phyloP scores from a whole-genome alignment of 1,284 basidiomycete genomes.

The Gomphus bonarii region DNA sequence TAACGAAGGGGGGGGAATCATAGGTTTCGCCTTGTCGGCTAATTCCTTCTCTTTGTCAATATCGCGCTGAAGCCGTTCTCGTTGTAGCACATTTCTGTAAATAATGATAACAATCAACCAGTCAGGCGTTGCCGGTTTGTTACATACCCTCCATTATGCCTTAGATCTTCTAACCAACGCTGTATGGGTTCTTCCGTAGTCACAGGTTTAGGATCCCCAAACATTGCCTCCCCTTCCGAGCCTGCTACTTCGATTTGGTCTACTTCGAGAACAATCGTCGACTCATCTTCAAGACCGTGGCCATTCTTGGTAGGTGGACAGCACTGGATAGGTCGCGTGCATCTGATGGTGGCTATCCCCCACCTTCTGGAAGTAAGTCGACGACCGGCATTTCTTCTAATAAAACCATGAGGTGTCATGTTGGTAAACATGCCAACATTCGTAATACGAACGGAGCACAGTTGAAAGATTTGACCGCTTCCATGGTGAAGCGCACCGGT shows the following conservation, averaged over 20 bases:
- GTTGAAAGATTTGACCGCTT: constrained; percentile 25
- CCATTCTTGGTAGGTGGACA: constrained; percentile 29
- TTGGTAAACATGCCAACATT: background rate
- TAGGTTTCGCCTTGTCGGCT: background rate
- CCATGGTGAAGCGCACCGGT: constrained; percentile 29
- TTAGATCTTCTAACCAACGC: constrained; percentile 41
- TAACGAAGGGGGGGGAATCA: background rate
- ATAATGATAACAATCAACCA: background rate
- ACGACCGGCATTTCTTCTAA: constrained; percentile 13
- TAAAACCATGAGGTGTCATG: background rate
- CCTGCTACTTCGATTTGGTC: constrained; percentile 28
- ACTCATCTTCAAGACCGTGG: constrained; percentile 24
- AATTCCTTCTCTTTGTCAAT: background rate
- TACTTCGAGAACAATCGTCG: constrained; percentile 40
- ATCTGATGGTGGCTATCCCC: constrained; percentile 27
- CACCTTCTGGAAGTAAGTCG: constrained; percentile 24
- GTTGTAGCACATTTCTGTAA: background rate
- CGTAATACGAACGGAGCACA: constrained; percentile 19
- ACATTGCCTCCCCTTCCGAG: constrained; percentile 30
- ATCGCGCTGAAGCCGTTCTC: background rate
- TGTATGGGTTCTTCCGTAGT: constrained; percentile 28
- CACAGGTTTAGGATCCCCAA: constrained; percentile 36
- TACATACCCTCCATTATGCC: constrained; percentile 43
- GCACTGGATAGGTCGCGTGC: constrained; percentile 37
- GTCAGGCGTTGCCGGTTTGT: background rate